A percentile compares a stretch with the other conserved stretches of the same genome.
Evolutionary conservation across 768 basidiomycete genomes (phyloP).

Genomic region (Suillus lakei): DNA sequence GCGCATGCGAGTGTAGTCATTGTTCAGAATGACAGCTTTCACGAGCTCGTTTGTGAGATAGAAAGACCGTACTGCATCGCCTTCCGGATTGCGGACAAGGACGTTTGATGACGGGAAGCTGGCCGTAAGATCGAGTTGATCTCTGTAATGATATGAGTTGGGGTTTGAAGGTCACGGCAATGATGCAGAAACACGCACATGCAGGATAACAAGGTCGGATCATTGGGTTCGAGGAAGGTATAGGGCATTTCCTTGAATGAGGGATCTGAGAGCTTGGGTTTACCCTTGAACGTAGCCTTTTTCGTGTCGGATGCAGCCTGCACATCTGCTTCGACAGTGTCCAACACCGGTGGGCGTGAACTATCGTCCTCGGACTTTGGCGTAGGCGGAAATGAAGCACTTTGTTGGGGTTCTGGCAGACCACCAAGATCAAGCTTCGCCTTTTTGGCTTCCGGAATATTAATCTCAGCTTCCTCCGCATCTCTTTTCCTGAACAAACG

Average conservation of each 20-base stretch:
- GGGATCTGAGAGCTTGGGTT: constrained; percentile 30
- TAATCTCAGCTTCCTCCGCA: constrained; percentile 45
- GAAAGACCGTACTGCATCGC: constrained; percentile 74
- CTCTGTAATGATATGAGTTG: constrained; percentile 43
- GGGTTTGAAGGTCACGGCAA: neutral
- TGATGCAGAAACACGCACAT: constrained; percentile 55
- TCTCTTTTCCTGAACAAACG: constrained; percentile 46
- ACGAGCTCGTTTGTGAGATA: constrained; percentile 89
- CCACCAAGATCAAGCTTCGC: constrained; percentile 42
- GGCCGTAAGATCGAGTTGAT: constrained; percentile 69
- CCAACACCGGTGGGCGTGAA: constrained; percentile 10
- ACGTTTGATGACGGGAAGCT: constrained; percentile 78
- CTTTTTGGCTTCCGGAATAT: constrained; percentile 53
- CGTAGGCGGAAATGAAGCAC: neutral
- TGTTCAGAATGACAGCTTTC: constrained; percentile 77
- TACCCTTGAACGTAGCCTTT: constrained; percentile 6
- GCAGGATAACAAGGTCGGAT: constrained; percentile 73
- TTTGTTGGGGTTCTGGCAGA: constrained; percentile 11
- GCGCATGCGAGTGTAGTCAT: constrained; percentile 84
- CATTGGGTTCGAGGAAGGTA: constrained; percentile 73
- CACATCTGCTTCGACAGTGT: constrained; percentile 9
- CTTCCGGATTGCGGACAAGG: constrained; percentile 85
- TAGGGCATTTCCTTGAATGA: constrained; percentile 91
- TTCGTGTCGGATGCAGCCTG: neutral
- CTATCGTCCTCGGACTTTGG: constrained; percentile 2